Evolutionary conservation across 768 basidiomycete genomes (phyloP), one percentile per base, ranked within the genome.

Genomic region (Leccinum obscurum): DNA sequence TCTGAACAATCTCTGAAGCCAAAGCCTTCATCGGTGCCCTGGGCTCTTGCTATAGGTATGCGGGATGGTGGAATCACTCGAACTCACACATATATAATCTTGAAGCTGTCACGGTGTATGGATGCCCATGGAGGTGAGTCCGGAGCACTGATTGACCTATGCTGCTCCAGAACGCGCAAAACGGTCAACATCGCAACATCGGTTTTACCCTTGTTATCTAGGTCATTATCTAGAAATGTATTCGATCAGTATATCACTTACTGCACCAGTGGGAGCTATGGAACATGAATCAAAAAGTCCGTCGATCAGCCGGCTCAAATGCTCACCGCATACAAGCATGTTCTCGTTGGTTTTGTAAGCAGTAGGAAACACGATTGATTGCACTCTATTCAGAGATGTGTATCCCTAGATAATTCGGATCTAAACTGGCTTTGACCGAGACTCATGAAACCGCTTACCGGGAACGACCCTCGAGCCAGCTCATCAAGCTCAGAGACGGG

Each of bases 11-110:
- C 70, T 99, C 97, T 3, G 95, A 86, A 1, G 96, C 97, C 41
- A 99, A 76, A 0, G 97, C 97, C 72, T 99, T 99, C 94, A 99
- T 98, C 0, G 97, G 97, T 7, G 97, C 97, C 28, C 92, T 94
- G 59, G 13, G 11, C 6, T 55, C 46, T 24, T 39, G 30, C 32
- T 35, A 34, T 62, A 22, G 60, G 52, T 30, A 22, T 46, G 41
- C 17, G 2, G 15, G 1, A 17, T 15, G 57, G 48, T 41, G 50
- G 11, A 3, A 54, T 41, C 13, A 20, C 30, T 17, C 20, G 34
- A 2, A 70, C 85, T 69, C 69, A 92, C 92, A 99, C 97, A 66
- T 99, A 99, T 52, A 99, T 95, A 62, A 99, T 88, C 75, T 99
- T 98, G 81, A 97, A 98, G 2, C 85, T 76, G 62, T 92, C 81